phyloP scores from a whole-genome alignment of 2,329 filamentous ascomycete species.

The Aaosphaeria arxii region DNA sequence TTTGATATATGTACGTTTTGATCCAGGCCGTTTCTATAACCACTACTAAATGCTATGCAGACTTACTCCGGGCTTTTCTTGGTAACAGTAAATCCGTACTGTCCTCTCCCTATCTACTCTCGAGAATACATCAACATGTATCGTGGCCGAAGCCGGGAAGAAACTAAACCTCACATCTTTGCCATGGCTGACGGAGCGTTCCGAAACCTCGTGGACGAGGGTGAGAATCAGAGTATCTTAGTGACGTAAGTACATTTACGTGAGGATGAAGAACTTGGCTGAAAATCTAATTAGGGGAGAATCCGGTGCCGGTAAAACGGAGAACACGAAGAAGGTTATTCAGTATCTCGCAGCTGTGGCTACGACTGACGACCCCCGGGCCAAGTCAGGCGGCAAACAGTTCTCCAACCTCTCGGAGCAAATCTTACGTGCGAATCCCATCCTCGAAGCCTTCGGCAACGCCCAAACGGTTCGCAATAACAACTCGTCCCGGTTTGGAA shows the following conservation, averaged over 20 bases:
- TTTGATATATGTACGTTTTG: constrained; percentile 70
- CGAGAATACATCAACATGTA: constrained; percentile 99
- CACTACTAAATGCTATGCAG: constrained; percentile 36
- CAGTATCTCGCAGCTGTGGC: constrained; percentile 96
- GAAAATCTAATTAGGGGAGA: constrained; percentile 61
- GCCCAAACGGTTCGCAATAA: constrained; percentile 97
- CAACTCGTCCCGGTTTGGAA: constrained; percentile 97
- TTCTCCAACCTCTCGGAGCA: constrained; percentile 91
- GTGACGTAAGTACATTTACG: constrained; percentile 62
- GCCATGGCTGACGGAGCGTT: constrained; percentile 97
- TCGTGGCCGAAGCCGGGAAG: constrained; percentile 83
- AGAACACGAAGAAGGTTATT: constrained; percentile 99
- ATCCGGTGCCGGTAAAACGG: constrained; percentile 96
- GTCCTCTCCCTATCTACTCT: constrained; percentile 87
- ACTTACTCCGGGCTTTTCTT: constrained; percentile 97
- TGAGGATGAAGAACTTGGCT: neutral
- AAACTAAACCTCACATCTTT: constrained; percentile 95
- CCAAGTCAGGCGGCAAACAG: constrained; percentile 59
- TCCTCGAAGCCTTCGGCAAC: constrained; percentile 96
- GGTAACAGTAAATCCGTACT: constrained; percentile 97
- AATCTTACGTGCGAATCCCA: constrained; percentile 93
- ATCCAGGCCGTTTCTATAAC: neutral
- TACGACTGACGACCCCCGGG: constrained; percentile 68
- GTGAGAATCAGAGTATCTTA: constrained; percentile 93
- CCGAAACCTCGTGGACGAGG: constrained; percentile 90